A percentile compares a stretch with the other conserved stretches of the same genome.
Conservation (phyloP, 768 basidiomycete genomes). For the Rossbeevera mucosa region DNA sequence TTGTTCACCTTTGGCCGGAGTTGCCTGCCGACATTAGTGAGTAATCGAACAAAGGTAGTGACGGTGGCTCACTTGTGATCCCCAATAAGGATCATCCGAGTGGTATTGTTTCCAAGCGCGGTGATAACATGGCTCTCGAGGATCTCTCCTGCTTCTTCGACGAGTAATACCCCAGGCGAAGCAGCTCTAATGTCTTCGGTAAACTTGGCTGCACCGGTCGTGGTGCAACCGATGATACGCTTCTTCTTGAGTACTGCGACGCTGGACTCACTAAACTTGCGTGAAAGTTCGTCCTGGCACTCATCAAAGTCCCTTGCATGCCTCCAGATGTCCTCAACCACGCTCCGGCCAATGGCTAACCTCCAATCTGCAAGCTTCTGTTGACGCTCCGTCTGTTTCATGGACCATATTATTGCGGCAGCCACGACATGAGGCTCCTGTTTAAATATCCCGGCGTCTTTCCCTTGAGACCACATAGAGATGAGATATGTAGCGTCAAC, state of each 20-base stretch:
- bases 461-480: constrained; percentile 41
- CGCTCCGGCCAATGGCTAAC: constrained; percentile 31
- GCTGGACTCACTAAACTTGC: constrained; percentile 33
- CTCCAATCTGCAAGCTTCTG: constrained; percentile 32
- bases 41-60: neutral
- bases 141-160: constrained; percentile 73
- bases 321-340: constrained; percentile 32
- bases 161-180: constrained; percentile 50
- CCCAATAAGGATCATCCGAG: constrained; percentile 62
- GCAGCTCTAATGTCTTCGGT: constrained; percentile 41
- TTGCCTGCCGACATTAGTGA: constrained; percentile 40
- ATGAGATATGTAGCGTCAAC: constrained; percentile 42
- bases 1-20: constrained; percentile 69
- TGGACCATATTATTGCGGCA: constrained; percentile 36
- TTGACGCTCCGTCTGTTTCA: constrained; percentile 28
- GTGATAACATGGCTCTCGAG: constrained; percentile 64
- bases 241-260: constrained; percentile 38
- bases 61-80: constrained; percentile 61
- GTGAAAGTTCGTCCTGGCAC: constrained; percentile 32
- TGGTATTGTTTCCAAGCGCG: constrained; percentile 42
- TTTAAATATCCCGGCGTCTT: constrained; percentile 41
- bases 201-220: constrained; percentile 65
- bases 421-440: constrained; percentile 18
- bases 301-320: constrained; percentile 38
- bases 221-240: constrained; percentile 63